phyloP scores from a whole-genome alignment of 176 grass and related monocot species.

The Raddia guianensis region DNA sequence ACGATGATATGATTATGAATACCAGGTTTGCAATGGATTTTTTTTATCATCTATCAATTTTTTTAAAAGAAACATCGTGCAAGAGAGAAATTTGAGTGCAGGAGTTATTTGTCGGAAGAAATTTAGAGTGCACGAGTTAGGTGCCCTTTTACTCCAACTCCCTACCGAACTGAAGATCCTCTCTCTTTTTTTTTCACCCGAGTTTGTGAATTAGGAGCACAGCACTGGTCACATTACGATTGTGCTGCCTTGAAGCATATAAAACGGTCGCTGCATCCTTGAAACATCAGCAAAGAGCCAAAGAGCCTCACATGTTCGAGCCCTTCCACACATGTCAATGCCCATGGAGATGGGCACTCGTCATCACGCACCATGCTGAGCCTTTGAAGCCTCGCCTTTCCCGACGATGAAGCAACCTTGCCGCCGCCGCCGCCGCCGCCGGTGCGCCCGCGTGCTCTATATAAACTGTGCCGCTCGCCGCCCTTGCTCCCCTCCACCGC shows the following conservation, averaged over 20 bases:
- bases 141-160: constrained; percentile 58
- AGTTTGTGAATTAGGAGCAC: constrained; percentile 61
- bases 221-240: constrained; percentile 55
- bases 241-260: constrained; percentile 50
- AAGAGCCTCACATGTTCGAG: background rate
- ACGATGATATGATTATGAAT: no score
- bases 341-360: background rate
- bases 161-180: constrained; percentile 47
- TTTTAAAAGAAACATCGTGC: background rate
- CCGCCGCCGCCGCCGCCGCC: background rate
- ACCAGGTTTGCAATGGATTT: no score
- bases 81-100: background rate
- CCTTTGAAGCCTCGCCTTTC: constrained; percentile 45
- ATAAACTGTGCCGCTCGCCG: constrained; percentile 6
- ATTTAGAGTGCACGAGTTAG: background rate
- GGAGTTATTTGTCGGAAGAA: no score
- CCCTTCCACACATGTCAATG: constrained; percentile 38
- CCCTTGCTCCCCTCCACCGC: background rate
- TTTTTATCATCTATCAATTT: no score
- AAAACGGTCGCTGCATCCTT: constrained; percentile 47
- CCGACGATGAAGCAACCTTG: constrained; percentile 32
- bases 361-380: constrained; percentile 13
- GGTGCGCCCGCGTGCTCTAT: constrained; percentile 23
- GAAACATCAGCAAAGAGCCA: constrained; percentile 43
- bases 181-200: constrained; percentile 2